Evolutionary conservation across 2,329 filamentous ascomycete genomes (phyloP).

Genomic region (Fusarium marasasianum): DNA sequence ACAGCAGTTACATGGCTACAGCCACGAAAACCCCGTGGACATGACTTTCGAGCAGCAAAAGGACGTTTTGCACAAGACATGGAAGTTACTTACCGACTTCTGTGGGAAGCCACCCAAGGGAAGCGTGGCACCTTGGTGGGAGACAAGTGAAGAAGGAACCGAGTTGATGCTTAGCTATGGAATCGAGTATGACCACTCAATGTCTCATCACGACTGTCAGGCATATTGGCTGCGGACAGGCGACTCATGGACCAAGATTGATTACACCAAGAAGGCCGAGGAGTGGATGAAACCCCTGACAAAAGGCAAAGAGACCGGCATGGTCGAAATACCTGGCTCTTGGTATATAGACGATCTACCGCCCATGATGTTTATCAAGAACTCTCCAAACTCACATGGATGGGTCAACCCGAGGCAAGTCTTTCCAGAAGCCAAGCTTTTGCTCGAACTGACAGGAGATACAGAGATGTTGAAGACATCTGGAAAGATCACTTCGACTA

Average conservation of each 20-base stretch:
- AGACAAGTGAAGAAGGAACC: constrained; percentile 73
- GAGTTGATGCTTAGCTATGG: constrained; percentile 72
- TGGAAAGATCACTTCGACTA: constrained; percentile 1
- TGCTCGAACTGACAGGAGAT: neutral
- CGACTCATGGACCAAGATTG: constrained; percentile 75
- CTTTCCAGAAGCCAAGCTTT: accelerated
- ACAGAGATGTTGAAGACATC: neutral
- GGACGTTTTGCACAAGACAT: constrained; percentile 81
- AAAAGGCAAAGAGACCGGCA: constrained; percentile 66
- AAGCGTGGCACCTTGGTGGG: constrained; percentile 80
- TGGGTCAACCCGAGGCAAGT: neutral
- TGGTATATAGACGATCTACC: constrained; percentile 75
- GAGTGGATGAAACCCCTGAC: constrained; percentile 61
- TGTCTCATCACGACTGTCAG: constrained; percentile 71
- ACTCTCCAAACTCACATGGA: constrained; percentile 1
- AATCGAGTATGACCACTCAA: constrained; percentile 75
- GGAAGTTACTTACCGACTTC: constrained; percentile 74
- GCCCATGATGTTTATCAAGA: constrained; percentile 71
- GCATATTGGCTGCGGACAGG: constrained; percentile 72
- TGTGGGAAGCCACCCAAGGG: constrained; percentile 73
- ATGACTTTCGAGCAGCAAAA: constrained; percentile 81
- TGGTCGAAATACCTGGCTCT: constrained; percentile 69
- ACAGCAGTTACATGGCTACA: constrained; percentile 69
- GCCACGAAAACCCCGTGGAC: constrained; percentile 76
- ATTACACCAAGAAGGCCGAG: constrained; percentile 57